A percentile compares a stretch with the other conserved stretches of the same genome.
These are phyloP conservation scores for Triticum dicoccoides DNA, from an alignment of 176 grass and related monocot genomes.

Conservation along the genomic window DNA sequence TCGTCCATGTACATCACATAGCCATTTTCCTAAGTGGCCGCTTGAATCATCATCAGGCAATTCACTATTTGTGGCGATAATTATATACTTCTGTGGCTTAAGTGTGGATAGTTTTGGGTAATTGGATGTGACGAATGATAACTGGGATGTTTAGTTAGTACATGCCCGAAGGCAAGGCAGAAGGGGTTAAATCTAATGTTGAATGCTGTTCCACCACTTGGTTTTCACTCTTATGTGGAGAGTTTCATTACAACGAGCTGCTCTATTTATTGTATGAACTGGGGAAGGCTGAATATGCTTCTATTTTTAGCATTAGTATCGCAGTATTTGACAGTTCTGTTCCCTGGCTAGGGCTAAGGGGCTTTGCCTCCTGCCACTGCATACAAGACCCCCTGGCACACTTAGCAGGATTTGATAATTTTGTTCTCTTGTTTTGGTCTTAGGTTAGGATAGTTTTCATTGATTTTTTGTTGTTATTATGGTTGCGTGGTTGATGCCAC, in stretches of 20 bases:
- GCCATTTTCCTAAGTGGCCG: background rate
- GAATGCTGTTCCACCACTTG: constrained; percentile 25
- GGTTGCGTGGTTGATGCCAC: background rate
- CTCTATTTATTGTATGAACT: background rate
- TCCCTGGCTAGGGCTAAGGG: background rate
- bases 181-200: background rate
- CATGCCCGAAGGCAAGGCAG: background rate
- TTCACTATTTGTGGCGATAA: background rate
- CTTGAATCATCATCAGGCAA: constrained; percentile 4
- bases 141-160: background rate
- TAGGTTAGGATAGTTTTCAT: background rate
- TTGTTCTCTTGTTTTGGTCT: constrained; percentile 1
- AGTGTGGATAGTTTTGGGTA: background rate
- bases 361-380: background rate
- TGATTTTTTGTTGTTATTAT: background rate
- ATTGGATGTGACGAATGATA: background rate
- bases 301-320: background rate
- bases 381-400: background rate
- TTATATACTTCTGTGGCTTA: background rate
- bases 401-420: background rate
- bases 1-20: background rate
- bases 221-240: background rate
- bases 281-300: background rate
- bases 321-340: background rate
- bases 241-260: background rate